These are phyloP conservation scores for Akanthomyces muscarius DNA, from an alignment of 2,329 filamentous ascomycete genomes.

Conservation along the genomic window DNA sequence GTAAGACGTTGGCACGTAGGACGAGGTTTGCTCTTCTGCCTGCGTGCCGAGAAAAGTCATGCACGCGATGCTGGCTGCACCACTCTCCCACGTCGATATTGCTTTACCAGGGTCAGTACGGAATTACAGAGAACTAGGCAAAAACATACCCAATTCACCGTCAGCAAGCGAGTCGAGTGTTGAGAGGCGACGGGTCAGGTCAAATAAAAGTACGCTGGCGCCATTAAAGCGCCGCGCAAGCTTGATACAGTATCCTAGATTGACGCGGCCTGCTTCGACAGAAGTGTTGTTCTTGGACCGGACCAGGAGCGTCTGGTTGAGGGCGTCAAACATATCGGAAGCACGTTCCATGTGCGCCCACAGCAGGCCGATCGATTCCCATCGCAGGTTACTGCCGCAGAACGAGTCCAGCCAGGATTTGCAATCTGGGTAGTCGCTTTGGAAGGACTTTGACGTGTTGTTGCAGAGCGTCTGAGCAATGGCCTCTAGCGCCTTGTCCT, in stretches of 20 bases:
- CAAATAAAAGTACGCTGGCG: background rate
- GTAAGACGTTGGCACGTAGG: slow-evolving; percentile 1
- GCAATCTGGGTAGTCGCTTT: slow-evolving; percentile 32
- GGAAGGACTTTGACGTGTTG: slow-evolving; percentile 35
- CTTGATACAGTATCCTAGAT: slow-evolving; percentile 8
- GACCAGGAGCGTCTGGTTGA: slow-evolving; percentile 1
- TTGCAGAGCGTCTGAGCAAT: slow-evolving; percentile 33
- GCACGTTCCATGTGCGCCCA: slow-evolving; percentile 22
- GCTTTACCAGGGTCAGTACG: background rate
- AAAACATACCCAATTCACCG: slow-evolving; percentile 8
- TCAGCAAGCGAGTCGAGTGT: slow-evolving; percentile 4
- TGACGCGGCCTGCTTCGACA: background rate
- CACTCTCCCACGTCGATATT: background rate
- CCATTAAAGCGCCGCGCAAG: background rate
- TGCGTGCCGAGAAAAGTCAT: slow-evolving; percentile 5
- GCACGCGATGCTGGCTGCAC: background rate
- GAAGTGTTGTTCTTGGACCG: slow-evolving; percentile 4
- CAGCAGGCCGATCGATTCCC: slow-evolving; percentile 41
- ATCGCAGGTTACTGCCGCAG: slow-evolving; percentile 35
- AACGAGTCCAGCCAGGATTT: slow-evolving; percentile 39
- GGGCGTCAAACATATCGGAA: slow-evolving; percentile 6
- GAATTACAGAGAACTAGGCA: background rate
- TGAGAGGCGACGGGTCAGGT: background rate
- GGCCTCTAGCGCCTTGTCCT: slow-evolving; percentile 29
- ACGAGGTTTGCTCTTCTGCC: background rate